These are phyloP conservation scores for Pestalotiopsis fici DNA, from an alignment of 2,329 filamentous ascomycete genomes.

Conservation along the genomic window DNA sequence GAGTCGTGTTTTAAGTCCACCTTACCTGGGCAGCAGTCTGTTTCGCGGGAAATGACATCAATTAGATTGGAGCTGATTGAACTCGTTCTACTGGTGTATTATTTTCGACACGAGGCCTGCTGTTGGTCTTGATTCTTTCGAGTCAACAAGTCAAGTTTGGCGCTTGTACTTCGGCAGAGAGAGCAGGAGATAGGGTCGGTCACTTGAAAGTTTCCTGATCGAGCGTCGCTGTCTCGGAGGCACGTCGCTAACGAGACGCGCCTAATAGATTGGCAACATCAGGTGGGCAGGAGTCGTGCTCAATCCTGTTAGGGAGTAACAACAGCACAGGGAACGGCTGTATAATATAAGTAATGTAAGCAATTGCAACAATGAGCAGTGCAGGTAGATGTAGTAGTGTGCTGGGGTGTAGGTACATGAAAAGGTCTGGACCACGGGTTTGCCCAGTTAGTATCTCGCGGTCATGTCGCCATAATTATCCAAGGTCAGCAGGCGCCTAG, in stretches of 20 bases:
- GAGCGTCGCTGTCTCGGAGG: not conserved
- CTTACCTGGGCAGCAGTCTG: too few relatives aligned
- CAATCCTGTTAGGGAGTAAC: not conserved
- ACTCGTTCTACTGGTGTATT: too few relatives aligned
- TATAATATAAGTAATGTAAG: not conserved
- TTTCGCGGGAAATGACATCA: too few relatives aligned
- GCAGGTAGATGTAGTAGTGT: not conserved
- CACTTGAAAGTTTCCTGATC: not conserved
- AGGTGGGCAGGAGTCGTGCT: not conserved
- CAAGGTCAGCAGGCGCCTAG: conserved; percentile 5
- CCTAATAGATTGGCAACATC: conserved; percentile 6
- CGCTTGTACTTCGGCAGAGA: not conserved
- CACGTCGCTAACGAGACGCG: conserved; percentile 4
- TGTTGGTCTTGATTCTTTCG: not conserved
- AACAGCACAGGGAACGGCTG: not conserved
- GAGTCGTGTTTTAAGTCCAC: not conserved
- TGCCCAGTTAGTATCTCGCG: not conserved
- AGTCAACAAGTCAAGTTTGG: not conserved
- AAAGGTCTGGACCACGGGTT: not conserved
- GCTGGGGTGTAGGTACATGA: not conserved
- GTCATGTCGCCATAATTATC: conserved; percentile 2
- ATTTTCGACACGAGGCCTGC: not conserved
- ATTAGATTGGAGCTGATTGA: too few relatives aligned
- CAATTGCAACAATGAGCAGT: not conserved
- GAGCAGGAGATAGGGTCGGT: not conserved